A percentile compares a stretch with the other conserved stretches of the same genome.
Conservation (phyloP, 139 green algal genomes). For the Zygnema circumcarinatum region DNA sequence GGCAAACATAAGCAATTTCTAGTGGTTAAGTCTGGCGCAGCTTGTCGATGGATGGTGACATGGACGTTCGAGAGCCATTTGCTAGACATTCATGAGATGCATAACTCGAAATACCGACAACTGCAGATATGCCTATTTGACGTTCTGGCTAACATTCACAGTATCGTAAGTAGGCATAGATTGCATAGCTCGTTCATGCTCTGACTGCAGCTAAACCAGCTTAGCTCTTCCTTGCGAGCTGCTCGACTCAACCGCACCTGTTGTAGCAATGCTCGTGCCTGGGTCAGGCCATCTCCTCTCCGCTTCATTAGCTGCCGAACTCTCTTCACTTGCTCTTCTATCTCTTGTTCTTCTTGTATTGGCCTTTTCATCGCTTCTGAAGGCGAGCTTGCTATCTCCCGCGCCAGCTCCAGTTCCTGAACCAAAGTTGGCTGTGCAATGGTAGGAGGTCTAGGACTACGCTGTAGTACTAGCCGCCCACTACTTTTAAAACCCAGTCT, state of each 20-base stretch:
- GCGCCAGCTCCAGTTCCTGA: not conserved
- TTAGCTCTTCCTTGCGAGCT: not conserved
- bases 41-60: too few relatives aligned
- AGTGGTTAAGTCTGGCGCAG: too few relatives aligned
- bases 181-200: not conserved
- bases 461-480: not conserved
- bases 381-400: not conserved
- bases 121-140: not conserved
- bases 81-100: not conserved
- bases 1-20: too few relatives aligned
- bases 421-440: not conserved
- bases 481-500: not conserved
- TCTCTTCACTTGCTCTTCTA: conserved; percentile 5
- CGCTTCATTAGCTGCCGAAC: not conserved
- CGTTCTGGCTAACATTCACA: not conserved
- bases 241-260: not conserved
- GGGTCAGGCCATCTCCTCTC: not conserved
- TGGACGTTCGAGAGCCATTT: not conserved
- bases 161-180: not conserved
- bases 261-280: not conserved
- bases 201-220: not conserved
- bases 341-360: not conserved
- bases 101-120: not conserved
- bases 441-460: not conserved
- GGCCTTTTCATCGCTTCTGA: not conserved